Percentiles rank a stretch among this genome's conserved stretches.
These are phyloP conservation scores for Scytalidium sp. DNA, from an alignment of 2,329 filamentous ascomycete species.

Conservation along the genomic window DNA sequence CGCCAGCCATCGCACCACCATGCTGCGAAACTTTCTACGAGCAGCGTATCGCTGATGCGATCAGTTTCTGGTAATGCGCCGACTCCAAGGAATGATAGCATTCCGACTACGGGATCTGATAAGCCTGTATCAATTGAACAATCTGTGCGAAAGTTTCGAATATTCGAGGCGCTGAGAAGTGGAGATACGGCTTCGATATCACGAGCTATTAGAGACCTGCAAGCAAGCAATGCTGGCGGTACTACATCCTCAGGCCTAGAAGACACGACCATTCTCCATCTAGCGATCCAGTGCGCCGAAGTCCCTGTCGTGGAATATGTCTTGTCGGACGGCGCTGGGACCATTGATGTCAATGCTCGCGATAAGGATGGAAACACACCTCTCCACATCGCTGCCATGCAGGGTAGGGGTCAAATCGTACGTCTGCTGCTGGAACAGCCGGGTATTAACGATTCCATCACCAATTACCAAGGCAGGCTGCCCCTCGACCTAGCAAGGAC, in stretches of 20 bases:
- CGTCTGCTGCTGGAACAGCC: constrained; percentile 78
- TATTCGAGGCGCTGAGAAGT: constrained; percentile 87
- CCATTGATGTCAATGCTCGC: constrained; percentile 80
- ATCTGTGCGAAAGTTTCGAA: constrained; percentile 88
- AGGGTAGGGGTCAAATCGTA: constrained; percentile 79
- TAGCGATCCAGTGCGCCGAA: constrained; percentile 95
- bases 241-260: constrained; percentile 45
- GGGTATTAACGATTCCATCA: constrained; percentile 81
- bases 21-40: constrained; percentile 21
- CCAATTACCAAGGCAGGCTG: constrained; percentile 80
- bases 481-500: constrained; percentile 87
- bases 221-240: constrained; percentile 42
- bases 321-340: constrained; percentile 67
- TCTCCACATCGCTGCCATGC: constrained; percentile 79
- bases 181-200: constrained; percentile 90
- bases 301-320: constrained; percentile 90
- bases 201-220: constrained; percentile 72
- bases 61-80: constrained; percentile 17
- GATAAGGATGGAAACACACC: constrained; percentile 95
- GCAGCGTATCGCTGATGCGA: constrained; percentile 24
- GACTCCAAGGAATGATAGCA: constrained; percentile 12
- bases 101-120: constrained; percentile 15
- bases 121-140: constrained; percentile 69
- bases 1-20: constrained; percentile 20
- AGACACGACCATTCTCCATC: constrained; percentile 86